These are phyloP conservation scores for Arthroderma sp. DNA, from an alignment of 2,329 filamentous ascomycete genomes.

Conservation along the genomic window DNA sequence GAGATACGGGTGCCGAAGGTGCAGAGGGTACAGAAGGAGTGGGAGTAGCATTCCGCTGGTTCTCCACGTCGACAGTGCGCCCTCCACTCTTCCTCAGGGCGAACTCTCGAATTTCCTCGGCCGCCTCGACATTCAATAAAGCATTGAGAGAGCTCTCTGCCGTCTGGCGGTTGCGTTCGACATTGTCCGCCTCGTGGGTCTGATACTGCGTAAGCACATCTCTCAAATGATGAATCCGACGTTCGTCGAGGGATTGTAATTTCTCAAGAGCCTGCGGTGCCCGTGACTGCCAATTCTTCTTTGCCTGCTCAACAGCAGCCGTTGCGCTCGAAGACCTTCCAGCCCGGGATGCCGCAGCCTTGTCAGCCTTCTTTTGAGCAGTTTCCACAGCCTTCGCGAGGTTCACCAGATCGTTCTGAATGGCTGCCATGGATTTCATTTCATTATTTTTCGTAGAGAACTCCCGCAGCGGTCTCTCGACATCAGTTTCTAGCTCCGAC, in stretches of 20 bases:
- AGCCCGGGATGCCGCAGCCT: constrained; percentile 61
- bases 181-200: constrained; percentile 80
- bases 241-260: constrained; percentile 81
- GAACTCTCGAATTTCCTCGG: constrained; percentile 59
- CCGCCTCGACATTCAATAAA: constrained; percentile 74
- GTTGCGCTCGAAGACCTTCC: constrained; percentile 65
- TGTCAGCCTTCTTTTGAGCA: constrained; percentile 74
- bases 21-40: constrained; percentile 15
- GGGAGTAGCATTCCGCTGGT: constrained; percentile 13
- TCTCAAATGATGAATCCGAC: constrained; percentile 73
- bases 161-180: constrained; percentile 59
- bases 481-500: constrained; percentile 71
- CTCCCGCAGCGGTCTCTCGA: constrained; percentile 68
- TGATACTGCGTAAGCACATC: constrained; percentile 86
- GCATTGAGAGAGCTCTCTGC: constrained; percentile 70
- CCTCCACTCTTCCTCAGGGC: constrained; percentile 26
- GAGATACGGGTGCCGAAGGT: constrained; percentile 8
- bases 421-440: constrained; percentile 64
- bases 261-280: constrained; percentile 91
- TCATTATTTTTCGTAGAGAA: constrained; percentile 61
- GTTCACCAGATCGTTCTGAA: constrained; percentile 64
- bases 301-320: constrained; percentile 61
- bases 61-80: constrained; percentile 19
- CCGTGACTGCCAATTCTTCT: constrained; percentile 81
- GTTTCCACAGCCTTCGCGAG: constrained; percentile 77